Evolutionary conservation across 305 asterid genomes (phyloP), one percentile per base, ranked within the genome.

Genomic region (Fraxinus dipetala): DNA sequence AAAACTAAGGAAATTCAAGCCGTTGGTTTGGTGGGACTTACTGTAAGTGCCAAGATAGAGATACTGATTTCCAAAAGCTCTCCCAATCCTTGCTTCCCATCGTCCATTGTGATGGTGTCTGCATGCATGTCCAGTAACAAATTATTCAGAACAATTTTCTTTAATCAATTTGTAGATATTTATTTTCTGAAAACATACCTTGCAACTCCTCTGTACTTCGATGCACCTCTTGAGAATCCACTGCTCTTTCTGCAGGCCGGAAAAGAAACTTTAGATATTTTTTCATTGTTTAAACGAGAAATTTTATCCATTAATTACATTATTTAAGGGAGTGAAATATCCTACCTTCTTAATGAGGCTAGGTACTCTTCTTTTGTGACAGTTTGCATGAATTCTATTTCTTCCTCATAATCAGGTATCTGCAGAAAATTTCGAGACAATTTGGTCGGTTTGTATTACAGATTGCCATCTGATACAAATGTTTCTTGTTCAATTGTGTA

Each of bases 141-240:
- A 45, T 45, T 76, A 61, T 83, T 13, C 81, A 80, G 48, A 72
- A 79, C 35, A 31, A 83, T 80, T 75, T 43, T 61, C 51, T 38
- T 1, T 16, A 26, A 10, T 75, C 72, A 56, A 76, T 20, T 10
- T 22, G 75, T 51, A 79, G 35, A 61, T 38, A 22, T 18, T 31
- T 31, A 1, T 8, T 34, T 13, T 45, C 35, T 65, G 73, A 14
- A 65, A 72, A 69, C 63, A 20, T 83, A 93, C 98, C 95, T 90
- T 36, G 98, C 98, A 20, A 94, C 98, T 78, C 98, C 98, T 88
- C 96, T 92, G 84, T 91, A 92, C 87, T 92, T 94, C 1, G 98
- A 94, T 40, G 90, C 93, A 18, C 98, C 98, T 85, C 98, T 90
- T 32, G 97, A 87, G 61, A 94, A 91, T 70, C 97, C 96, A 78